Percentiles rank a stretch among this genome's conserved stretches.
Conservation (phyloP, 257 asterid species). For the Anisodus tanguticus region DNA sequence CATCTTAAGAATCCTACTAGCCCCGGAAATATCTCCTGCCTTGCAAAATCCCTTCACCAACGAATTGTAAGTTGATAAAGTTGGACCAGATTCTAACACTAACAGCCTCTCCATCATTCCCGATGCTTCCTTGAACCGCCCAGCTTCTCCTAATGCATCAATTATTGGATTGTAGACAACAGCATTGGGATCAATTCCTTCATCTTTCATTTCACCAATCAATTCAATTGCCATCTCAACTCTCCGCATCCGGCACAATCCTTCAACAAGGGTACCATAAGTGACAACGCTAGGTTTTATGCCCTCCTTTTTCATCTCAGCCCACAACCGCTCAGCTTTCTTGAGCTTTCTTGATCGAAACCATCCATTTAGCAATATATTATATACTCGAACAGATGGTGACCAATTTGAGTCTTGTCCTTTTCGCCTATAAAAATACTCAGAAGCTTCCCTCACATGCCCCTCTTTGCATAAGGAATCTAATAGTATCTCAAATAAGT, state of each 20-base stretch:
- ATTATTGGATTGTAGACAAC: conserved; percentile 75
- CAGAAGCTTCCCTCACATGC: conserved; percentile 65
- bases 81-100: conserved; percentile 73
- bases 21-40: conserved; percentile 77
- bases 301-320: conserved; percentile 62
- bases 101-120: conserved; percentile 73
- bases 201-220: conserved; percentile 61
- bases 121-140: conserved; percentile 76
- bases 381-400: conserved; percentile 59
- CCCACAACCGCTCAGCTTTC: conserved; percentile 64
- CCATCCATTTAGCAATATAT: conserved; percentile 82
- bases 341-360: conserved; percentile 64
- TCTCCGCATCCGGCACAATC: conserved; percentile 64
- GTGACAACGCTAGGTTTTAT: conserved; percentile 69
- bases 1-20: conserved; percentile 66
- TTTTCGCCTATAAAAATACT: conserved; percentile 52
- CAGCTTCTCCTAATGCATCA: conserved; percentile 88
- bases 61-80: conserved; percentile 76
- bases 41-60: conserved; percentile 87
- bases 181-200: conserved; percentile 66
- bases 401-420: conserved; percentile 58
- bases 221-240: conserved; percentile 68
- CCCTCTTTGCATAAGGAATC: conserved; percentile 90
- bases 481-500: conserved; percentile 62
- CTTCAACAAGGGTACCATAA: conserved; percentile 86